A percentile compares a stretch with the other conserved stretches of the same genome.
Conservation (phyloP, 2,329 filamentous ascomycete genomes). For the Aspergillus floridensis region DNA sequence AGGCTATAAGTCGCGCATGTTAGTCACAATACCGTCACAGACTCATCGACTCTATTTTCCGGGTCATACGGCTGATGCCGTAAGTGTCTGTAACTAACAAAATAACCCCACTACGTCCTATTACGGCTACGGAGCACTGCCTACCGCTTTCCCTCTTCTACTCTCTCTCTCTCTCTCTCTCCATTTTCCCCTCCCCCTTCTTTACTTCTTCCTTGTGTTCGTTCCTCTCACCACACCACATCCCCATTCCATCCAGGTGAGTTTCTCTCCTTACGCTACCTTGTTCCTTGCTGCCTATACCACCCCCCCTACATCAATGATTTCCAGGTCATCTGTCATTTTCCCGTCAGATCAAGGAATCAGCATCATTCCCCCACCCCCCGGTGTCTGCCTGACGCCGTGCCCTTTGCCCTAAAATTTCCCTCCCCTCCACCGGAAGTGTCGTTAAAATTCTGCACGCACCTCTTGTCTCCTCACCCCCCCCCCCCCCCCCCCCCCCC, state of each 20-base stretch:
- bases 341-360: neutral
- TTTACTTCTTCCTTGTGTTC: slow-evolving; percentile 6
- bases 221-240: neutral
- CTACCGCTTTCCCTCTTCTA: neutral
- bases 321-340: neutral
- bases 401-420: slow-evolving; percentile 27
- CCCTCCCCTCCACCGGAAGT: slow-evolving; percentile 10
- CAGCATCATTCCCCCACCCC: neutral
- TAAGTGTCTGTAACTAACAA: too few species aligned
- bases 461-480: slow-evolving; percentile 8
- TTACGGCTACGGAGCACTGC: too few species aligned
- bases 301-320: neutral
- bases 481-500: too few species aligned
- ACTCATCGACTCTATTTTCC: neutral
- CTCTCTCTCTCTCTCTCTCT: slow-evolving; percentile 5
- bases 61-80: neutral
- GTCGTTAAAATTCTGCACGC: slow-evolving; percentile 22
- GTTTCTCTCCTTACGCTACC: neutral
- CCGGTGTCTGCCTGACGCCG: slow-evolving; percentile 17
- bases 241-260: neutral
- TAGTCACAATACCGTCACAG: neutral
- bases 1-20: neutral
- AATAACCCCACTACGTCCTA: too few species aligned
- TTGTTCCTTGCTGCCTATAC: neutral
- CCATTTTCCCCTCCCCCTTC: neutral